Conservation (phyloP, 2,329 filamentous ascomycete genomes). For the Penicillium corylophilum region DNA sequence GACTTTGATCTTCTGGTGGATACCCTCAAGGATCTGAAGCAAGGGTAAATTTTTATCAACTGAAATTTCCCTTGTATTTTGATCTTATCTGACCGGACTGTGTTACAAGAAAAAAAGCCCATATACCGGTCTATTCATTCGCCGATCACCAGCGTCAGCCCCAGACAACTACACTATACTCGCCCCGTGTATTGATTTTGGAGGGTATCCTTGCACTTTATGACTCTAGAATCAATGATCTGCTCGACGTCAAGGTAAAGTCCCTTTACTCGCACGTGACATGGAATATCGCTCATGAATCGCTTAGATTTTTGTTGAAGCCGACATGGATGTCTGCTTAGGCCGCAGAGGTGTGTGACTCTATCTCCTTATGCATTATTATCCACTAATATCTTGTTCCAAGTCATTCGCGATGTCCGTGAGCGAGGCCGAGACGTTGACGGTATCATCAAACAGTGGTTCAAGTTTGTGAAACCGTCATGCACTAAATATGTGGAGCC, state of each 20-base stretch:
- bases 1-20: slow-evolving; percentile 89
- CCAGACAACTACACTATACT: slow-evolving; percentile 86
- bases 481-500: slow-evolving; percentile 93
- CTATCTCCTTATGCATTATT: background rate
- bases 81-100: slow-evolving; percentile 5
- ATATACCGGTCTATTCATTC: slow-evolving; percentile 95
- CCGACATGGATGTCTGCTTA: slow-evolving; percentile 89
- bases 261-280: background rate
- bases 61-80: background rate
- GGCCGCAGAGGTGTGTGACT: slow-evolving; percentile 71
- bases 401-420: slow-evolving; percentile 81
- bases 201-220: slow-evolving; percentile 96
- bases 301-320: slow-evolving; percentile 83
- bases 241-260: slow-evolving; percentile 83
- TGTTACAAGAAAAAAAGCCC: slow-evolving; percentile 53
- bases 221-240: slow-evolving; percentile 77
- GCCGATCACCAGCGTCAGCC: slow-evolving; percentile 79
- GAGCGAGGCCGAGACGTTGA: slow-evolving; percentile 89
- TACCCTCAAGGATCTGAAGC: slow-evolving; percentile 78
- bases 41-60: slow-evolving; percentile 64
- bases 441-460: slow-evolving; percentile 98
- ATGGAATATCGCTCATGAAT: slow-evolving; percentile 1
- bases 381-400: slow-evolving; percentile 23
- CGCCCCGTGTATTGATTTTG: slow-evolving; percentile 89
- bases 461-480: slow-evolving; percentile 92